phyloP scores from a whole-genome alignment of 2,329 filamentous ascomycete species.

The Aspergillus sp. region DNA sequence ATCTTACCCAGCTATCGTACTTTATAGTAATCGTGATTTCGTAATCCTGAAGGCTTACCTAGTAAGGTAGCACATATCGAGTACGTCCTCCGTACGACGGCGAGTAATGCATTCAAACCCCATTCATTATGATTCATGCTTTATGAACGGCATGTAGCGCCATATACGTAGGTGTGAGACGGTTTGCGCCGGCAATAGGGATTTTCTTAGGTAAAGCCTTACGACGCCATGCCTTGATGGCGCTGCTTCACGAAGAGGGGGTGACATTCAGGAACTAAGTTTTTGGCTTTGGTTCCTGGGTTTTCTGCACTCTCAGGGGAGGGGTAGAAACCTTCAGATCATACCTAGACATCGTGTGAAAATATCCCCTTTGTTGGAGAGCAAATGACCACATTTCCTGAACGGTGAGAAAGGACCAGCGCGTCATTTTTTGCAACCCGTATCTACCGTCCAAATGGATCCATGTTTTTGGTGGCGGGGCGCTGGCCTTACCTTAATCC shows the following conservation, averaged over 20 bases:
- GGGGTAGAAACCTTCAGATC: background rate
- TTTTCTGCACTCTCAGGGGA: background rate
- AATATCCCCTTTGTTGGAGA: background rate
- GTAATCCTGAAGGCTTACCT: no score
- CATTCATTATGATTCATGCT: no score
- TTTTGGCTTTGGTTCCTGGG: background rate
- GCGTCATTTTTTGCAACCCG: background rate
- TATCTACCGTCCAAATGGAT: no score
- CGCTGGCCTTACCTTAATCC: no score
- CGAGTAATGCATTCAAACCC: no score
- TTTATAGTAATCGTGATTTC: no score
- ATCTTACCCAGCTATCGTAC: no score
- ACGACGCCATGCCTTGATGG: background rate
- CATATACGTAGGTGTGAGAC: background rate
- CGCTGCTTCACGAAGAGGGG: background rate
- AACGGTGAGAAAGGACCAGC: no score
- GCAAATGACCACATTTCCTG: background rate
- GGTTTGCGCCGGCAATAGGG: background rate
- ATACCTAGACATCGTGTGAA: background rate
- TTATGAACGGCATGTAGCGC: background rate
- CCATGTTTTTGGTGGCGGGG: no score
- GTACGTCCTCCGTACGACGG: no score
- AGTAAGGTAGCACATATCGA: no score
- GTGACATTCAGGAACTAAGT: background rate
- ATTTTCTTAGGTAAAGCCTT: background rate